Evolutionary conservation across 352 stramenopile genomes (phyloP).

Genomic region (Phytophthora syringae): DNA sequence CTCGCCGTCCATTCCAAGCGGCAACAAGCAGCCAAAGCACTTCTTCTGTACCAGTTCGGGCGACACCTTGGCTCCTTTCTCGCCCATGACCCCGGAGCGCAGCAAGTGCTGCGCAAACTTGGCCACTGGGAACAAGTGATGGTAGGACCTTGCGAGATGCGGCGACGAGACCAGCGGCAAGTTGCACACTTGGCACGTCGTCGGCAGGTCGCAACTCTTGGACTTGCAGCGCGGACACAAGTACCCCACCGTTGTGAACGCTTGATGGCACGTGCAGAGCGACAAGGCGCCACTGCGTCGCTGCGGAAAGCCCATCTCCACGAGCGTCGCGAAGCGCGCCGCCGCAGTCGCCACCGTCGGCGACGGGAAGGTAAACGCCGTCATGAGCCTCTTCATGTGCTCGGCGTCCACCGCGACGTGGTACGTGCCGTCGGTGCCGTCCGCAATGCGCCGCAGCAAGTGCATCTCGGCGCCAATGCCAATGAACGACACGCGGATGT

Average conservation of each 20-base stretch:
- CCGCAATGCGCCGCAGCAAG: conserved; percentile 78
- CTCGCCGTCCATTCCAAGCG: conserved; percentile 53
- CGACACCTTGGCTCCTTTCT: conserved; percentile 25
- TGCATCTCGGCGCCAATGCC: conserved; percentile 96
- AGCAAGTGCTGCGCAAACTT: conserved; percentile 90
- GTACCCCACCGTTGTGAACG: conserved; percentile 92
- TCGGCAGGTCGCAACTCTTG: conserved; percentile 95
- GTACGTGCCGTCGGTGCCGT: conserved; percentile 95
- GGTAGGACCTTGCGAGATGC: conserved; percentile 97
- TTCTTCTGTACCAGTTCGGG: conserved; percentile 45
- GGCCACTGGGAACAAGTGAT: conserved; percentile 98
- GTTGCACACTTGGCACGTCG: conserved; percentile 96
- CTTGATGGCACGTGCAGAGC: conserved; percentile 86
- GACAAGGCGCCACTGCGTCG: conserved; percentile 75
- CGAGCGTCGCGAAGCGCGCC: conserved; percentile 73
- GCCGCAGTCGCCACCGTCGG: conserved; percentile 80
- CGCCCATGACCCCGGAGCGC: conserved; percentile 26
- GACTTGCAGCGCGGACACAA: conserved; percentile 95
- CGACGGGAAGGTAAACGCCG: conserved; percentile 94
- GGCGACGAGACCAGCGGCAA: conserved; percentile 96
- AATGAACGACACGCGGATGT: conserved; percentile 94
- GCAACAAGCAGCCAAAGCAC: conserved; percentile 84
- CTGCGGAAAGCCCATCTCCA: conserved; percentile 89
- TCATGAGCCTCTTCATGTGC: conserved; percentile 94
- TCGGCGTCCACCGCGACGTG: conserved; percentile 93